A percentile compares a stretch with the other conserved stretches of the same genome.
Conservation (phyloP, 495 filamentous ascomycete species). For the Xylaria venustula region DNA sequence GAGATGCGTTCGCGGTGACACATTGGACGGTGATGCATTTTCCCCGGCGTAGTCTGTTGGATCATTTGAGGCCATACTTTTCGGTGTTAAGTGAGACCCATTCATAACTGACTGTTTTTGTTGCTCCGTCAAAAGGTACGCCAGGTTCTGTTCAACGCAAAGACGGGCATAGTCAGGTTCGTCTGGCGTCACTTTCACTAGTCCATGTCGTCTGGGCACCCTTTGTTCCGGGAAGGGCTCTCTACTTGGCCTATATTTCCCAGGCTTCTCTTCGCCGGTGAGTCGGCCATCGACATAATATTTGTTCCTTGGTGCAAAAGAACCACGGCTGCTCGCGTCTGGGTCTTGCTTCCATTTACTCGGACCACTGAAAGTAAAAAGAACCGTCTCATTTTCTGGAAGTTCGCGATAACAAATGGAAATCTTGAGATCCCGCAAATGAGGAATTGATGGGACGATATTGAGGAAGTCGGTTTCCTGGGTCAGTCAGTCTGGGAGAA, state of each 20-base stretch:
- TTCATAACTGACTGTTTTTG: constrained; percentile 28
- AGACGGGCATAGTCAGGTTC: constrained; percentile 46
- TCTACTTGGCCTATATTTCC: constrained; percentile 34
- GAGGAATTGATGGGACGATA: constrained; percentile 66
- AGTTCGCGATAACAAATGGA: constrained; percentile 53
- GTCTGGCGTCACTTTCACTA: constrained; percentile 40
- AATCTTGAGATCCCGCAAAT: constrained; percentile 62
- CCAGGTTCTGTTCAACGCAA: constrained; percentile 46
- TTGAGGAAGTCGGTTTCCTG: constrained; percentile 71
- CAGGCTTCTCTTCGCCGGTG: constrained; percentile 39
- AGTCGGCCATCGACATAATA: constrained; percentile 48
- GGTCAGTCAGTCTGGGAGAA: constrained; percentile 24
- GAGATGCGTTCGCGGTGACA: constrained; percentile 15
- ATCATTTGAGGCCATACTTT: constrained; percentile 33
- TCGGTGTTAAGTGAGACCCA: constrained; percentile 27
- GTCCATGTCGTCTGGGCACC: constrained; percentile 44
- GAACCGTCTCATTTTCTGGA: constrained; percentile 40
- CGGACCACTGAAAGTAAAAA: constrained; percentile 32
- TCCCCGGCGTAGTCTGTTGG: constrained; percentile 22
- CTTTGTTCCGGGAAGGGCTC: constrained; percentile 46
- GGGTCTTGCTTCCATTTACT: constrained; percentile 55
- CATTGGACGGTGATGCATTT: constrained; percentile 23
- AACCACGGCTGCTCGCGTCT: constrained; percentile 35
- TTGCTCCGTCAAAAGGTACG: constrained; percentile 36
- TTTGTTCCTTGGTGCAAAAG: constrained; percentile 46